Percentiles rank a stretch among this genome's conserved stretches.
Evolutionary conservation across 1,284 basidiomycete species (phyloP).

Genomic region (Vanrija sp.): DNA sequence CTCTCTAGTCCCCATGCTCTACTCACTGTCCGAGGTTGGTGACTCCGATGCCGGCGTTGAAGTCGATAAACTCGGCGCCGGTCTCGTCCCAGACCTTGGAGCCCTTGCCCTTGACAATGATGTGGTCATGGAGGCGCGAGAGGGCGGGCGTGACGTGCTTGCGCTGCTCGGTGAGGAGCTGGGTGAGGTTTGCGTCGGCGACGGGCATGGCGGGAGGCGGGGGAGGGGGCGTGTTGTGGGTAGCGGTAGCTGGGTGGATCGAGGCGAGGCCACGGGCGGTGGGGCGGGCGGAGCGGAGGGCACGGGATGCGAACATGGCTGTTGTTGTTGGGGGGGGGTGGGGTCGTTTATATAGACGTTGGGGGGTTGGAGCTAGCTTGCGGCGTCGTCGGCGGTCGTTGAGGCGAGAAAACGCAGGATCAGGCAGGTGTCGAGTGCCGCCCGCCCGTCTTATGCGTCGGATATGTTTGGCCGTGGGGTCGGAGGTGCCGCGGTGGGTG

Average conservation of each 20-base stretch:
- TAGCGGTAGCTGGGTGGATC: too few species aligned
- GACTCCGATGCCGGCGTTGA: constrained; percentile 75
- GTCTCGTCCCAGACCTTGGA: constrained; percentile 62
- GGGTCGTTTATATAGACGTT: too few species aligned
- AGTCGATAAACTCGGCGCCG: constrained; percentile 68
- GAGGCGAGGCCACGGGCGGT: too few species aligned
- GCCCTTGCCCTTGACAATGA: constrained; percentile 74
- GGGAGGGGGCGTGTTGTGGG: not conserved
- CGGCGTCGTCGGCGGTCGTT: too few species aligned
- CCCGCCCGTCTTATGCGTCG: too few species aligned
- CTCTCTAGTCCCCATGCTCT: not conserved
- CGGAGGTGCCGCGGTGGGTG: too few species aligned
- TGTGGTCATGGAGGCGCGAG: constrained; percentile 52
- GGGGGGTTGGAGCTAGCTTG: too few species aligned
- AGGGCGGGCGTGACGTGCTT: constrained; percentile 35
- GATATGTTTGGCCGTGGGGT: too few species aligned
- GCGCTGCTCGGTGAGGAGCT: constrained; percentile 21
- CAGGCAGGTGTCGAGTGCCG: too few species aligned
- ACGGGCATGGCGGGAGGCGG: constrained; percentile 11
- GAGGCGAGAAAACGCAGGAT: too few species aligned
- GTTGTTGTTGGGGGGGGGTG: not conserved
- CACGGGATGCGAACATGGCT: not conserved
- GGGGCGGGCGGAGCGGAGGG: not conserved
- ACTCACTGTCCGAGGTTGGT: constrained; percentile 21
- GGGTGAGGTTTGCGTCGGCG: constrained; percentile 16